Conservation (phyloP, 768 basidiomycete genomes). For the Lentinula sp. region DNA sequence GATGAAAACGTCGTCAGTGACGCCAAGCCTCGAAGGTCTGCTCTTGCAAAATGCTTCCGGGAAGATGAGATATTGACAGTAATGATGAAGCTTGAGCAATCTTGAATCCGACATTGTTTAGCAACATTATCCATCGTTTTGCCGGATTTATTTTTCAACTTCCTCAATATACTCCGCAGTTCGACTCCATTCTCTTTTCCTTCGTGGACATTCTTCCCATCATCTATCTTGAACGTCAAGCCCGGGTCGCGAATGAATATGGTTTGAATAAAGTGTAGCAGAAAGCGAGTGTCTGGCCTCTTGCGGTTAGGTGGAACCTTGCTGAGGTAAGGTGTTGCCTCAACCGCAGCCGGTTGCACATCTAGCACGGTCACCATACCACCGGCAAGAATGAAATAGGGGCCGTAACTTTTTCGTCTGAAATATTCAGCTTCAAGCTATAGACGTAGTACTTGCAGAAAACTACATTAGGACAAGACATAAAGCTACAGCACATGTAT, state of each 20-base stretch:
- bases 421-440: no score
- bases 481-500: no score
- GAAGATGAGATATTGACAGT: background rate
- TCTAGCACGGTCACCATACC: background rate
- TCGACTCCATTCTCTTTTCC: background rate
- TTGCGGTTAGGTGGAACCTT: no score
- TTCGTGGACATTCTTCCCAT: background rate
- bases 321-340: no score
- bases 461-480: no score
- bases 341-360: no score
- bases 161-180: background rate
- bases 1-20: background rate
- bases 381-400: background rate
- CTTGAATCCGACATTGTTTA: background rate
- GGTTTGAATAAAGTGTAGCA: background rate
- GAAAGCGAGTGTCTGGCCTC: background rate
- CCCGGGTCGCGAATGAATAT: background rate
- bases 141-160: background rate
- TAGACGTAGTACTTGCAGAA: no score
- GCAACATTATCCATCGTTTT: background rate
- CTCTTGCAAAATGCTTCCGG: background rate
- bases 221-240: background rate
- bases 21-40: background rate
- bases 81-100: background rate
- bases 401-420: no score